Conservation (phyloP, 2,329 filamentous ascomycete genomes). For the Colletotrichum siamense region DNA sequence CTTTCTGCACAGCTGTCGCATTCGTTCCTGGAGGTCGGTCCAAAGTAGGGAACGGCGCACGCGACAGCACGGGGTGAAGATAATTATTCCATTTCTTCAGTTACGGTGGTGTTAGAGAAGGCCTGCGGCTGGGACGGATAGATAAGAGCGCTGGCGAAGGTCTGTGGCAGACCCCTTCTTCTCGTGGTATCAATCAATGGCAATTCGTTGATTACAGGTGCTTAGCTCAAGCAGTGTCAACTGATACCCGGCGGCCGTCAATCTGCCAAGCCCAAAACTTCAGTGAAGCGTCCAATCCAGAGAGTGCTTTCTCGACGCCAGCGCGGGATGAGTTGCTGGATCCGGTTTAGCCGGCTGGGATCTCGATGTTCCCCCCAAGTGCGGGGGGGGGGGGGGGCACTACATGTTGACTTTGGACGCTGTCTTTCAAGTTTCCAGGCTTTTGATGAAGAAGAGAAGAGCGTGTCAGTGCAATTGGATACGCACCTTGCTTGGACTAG, state of each 20-base stretch:
- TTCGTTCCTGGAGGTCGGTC: neutral
- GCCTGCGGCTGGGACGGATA: neutral
- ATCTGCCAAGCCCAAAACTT: neutral
- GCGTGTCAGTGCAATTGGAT: neutral
- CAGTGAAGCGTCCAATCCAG: neutral
- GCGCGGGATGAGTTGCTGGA: conserved; percentile 6
- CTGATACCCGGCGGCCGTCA: conserved; percentile 18
- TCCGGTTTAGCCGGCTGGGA: neutral
- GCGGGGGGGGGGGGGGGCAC: neutral
- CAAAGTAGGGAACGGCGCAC: neutral
- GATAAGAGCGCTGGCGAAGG: neutral
- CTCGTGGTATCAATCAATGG: neutral
- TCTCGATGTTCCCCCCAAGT: neutral
- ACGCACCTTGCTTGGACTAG: neutral
- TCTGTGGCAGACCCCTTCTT: neutral
- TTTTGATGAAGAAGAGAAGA: neutral
- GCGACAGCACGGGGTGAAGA: neutral
- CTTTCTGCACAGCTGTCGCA: neutral
- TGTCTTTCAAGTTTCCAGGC: neutral
- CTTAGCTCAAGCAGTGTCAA: neutral
- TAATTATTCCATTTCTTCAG: neutral
- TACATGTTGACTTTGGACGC: neutral
- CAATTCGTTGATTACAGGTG: neutral
- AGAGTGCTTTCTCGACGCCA: neutral
- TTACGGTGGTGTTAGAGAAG: neutral